phyloP scores from a whole-genome alignment of 2,329 filamentous ascomycete genomes.

The Dendrostoma leiphaemia region DNA sequence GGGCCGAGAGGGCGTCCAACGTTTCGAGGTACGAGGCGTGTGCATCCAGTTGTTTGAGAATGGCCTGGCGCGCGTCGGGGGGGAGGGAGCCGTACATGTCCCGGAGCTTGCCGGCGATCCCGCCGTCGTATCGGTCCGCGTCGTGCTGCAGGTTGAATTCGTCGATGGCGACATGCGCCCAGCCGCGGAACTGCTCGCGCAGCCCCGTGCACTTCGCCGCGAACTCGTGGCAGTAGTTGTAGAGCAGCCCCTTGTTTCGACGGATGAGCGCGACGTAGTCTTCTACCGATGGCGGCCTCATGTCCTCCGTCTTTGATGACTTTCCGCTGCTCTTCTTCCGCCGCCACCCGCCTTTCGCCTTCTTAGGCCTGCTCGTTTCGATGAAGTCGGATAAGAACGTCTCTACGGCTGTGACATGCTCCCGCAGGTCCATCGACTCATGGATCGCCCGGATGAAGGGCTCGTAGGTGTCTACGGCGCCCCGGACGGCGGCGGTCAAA shows the following conservation, averaged over 20 bases:
- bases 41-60: constrained; percentile 54
- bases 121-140: constrained; percentile 13
- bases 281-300: constrained; percentile 58
- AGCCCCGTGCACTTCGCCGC: constrained; percentile 67
- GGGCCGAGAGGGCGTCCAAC: constrained; percentile 51
- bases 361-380: constrained; percentile 49
- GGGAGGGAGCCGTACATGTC: constrained; percentile 47
- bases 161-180: constrained; percentile 55
- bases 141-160: constrained; percentile 46
- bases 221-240: constrained; percentile 70
- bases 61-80: constrained; percentile 37
- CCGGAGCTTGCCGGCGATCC: constrained; percentile 39
- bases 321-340: constrained; percentile 41
- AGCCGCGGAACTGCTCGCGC: constrained; percentile 57
- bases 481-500: constrained; percentile 66
- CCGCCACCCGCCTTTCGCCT: constrained; percentile 40
- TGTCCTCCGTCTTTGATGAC: constrained; percentile 33
- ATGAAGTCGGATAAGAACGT: constrained; percentile 71
- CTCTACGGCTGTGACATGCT: constrained; percentile 65
- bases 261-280: constrained; percentile 69
- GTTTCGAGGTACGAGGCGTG: constrained; percentile 59
- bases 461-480: constrained; percentile 66
- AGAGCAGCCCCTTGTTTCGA: constrained; percentile 61
- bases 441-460: constrained; percentile 73
- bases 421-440: constrained; percentile 67